Evolutionary conservation across 2,329 filamentous ascomycete genomes (phyloP).

Genomic region (Pyrenochaeta sp.): DNA sequence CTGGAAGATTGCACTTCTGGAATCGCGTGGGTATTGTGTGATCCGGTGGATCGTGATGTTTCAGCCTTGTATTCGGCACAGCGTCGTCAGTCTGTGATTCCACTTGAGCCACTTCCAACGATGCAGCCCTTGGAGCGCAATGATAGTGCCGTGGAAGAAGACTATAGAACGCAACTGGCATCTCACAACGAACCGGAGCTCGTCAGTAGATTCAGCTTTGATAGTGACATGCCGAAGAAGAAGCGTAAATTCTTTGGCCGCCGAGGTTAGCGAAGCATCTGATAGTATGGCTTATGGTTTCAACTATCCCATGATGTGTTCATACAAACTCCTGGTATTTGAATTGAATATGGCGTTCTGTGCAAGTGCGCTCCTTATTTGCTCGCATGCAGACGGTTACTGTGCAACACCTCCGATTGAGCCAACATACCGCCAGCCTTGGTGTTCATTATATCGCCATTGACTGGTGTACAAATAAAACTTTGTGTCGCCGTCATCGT

Average conservation of each 20-base stretch:
- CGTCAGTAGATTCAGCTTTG: constrained; percentile 1
- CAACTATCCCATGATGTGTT: no score
- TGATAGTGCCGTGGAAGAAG: no score
- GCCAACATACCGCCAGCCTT: constrained; percentile 22
- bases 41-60: background rate
- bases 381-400: background rate
- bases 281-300: no score
- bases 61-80: background rate
- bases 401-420: background rate
- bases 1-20: background rate
- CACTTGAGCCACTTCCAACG: no score
- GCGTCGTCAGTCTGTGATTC: no score
- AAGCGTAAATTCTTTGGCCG: background rate
- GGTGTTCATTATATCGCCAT: constrained; percentile 14
- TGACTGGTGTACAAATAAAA: constrained; percentile 17
- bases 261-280: background rate
- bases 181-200: no score
- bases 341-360: no score
- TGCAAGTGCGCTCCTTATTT: background rate
- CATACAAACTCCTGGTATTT: no score
- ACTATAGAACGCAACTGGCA: no score
- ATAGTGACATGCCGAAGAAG: background rate
- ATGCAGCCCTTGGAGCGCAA: no score
- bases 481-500: no score
- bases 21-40: background rate